These are phyloP conservation scores for Boletus subcaerulescens DNA, from an alignment of 768 basidiomycete species.

Conservation along the genomic window DNA sequence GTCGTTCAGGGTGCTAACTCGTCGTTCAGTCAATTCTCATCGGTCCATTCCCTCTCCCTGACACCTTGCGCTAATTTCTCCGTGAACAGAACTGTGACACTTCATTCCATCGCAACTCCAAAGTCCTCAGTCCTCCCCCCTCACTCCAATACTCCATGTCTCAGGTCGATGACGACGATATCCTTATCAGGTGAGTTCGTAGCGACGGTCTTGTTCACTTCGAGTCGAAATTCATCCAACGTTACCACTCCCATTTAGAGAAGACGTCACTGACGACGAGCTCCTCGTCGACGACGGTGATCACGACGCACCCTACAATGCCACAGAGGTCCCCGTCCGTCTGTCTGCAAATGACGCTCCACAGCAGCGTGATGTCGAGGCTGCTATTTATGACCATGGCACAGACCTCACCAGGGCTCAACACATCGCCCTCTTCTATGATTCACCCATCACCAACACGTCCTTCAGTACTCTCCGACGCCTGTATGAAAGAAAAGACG, in stretches of 20 bases:
- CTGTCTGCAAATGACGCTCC: neutral
- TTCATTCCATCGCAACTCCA: no score
- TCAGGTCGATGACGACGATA: neutral
- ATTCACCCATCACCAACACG: neutral
- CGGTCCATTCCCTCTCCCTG: no score
- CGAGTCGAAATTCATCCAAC: no score
- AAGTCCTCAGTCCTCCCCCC: no score
- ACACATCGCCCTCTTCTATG: neutral
- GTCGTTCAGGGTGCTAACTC: no score
- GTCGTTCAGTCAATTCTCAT: no score
- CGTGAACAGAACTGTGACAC: no score
- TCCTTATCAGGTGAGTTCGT: neutral
- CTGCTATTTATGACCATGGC: neutral
- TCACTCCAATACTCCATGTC: neutral
- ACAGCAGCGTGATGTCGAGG: neutral
- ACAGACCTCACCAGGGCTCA: rapidly evolving
- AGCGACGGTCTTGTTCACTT: no score
- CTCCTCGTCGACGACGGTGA: neutral
- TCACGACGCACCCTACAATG: neutral
- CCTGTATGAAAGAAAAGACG: neutral
- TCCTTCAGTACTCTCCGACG: neutral
- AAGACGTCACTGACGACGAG: neutral
- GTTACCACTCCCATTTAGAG: no score
- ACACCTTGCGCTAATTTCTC: no score
- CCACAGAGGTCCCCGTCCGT: neutral